Percentiles rank a stretch among this genome's conserved stretches.
Conservation (phyloP, 2,329 filamentous ascomycete genomes). For the Hymenoscyphus occultus region DNA sequence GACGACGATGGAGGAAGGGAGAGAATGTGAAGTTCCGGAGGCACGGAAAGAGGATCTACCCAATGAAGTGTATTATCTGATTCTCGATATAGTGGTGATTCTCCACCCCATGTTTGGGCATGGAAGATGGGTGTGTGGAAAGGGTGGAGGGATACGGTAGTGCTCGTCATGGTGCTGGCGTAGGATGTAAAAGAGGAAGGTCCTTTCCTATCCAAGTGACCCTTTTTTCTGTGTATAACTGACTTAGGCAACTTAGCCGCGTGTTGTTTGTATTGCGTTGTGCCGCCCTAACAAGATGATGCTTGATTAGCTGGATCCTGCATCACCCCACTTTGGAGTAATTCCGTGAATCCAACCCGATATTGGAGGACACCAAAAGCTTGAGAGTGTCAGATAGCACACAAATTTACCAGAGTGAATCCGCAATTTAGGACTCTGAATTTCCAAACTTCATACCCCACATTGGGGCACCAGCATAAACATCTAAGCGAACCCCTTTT, state of each 20-base stretch:
- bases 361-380: neutral
- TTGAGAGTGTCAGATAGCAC: neutral
- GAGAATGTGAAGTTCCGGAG: slow-evolving; percentile 38
- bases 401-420: neutral
- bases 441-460: neutral
- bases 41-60: slow-evolving; percentile 24
- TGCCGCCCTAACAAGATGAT: neutral
- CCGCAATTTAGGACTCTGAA: neutral
- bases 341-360: neutral
- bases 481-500: neutral
- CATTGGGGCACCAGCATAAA: neutral
- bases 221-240: neutral
- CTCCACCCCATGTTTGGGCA: slow-evolving; percentile 20
- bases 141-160: slow-evolving; percentile 1
- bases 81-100: slow-evolving; percentile 25
- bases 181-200: neutral
- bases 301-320: neutral
- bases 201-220: neutral
- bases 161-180: neutral
- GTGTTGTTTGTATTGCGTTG: neutral
- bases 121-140: slow-evolving; percentile 13
- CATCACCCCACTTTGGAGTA: neutral
- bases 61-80: slow-evolving; percentile 26
- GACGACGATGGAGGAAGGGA: slow-evolving; percentile 35
- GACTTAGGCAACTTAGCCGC: neutral